phyloP scores from a whole-genome alignment of 345 rosid species.

The Arabis alpina region DNA sequence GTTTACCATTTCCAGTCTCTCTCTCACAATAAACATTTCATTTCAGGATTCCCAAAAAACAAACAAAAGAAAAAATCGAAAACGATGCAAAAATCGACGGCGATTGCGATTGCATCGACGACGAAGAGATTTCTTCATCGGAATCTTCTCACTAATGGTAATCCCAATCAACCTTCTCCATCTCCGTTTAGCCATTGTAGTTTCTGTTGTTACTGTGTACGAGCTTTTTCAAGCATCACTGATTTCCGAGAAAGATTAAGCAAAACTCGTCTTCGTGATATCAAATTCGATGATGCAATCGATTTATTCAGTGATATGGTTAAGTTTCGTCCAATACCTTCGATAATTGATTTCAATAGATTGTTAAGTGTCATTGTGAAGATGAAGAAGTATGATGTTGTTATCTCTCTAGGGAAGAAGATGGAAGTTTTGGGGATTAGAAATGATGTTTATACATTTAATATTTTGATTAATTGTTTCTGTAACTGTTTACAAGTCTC shows the following conservation, averaged over 20 bases:
- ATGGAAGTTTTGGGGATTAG: conserved; percentile 33
- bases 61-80: not conserved
- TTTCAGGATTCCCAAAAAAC: not conserved
- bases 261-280: conserved; percentile 26
- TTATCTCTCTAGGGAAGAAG: conserved; percentile 31
- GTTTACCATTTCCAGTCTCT: not conserved
- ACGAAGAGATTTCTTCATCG: conserved; percentile 34
- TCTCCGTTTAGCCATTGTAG: conserved; percentile 30
- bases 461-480: conserved; percentile 34
- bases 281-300: conserved; percentile 29
- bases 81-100: conserved; percentile 30
- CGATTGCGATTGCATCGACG: conserved; percentile 26
- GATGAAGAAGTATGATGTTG: conserved; percentile 34
- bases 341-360: conserved; percentile 32
- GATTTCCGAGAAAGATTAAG: conserved; percentile 29
- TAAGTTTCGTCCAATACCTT: conserved; percentile 30
- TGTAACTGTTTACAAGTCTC: conserved; percentile 37
- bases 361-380: conserved; percentile 32
- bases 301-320: conserved; percentile 37
- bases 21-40: conserved; percentile 6
- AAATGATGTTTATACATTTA: conserved; percentile 31
- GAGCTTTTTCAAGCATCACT: conserved; percentile 13
- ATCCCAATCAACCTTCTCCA: not conserved
- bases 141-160: conserved; percentile 13
- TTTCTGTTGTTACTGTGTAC: conserved; percentile 24